These are phyloP conservation scores for Fusarium lyarnte DNA, from an alignment of 2,329 filamentous ascomycete genomes.

Conservation along the genomic window DNA sequence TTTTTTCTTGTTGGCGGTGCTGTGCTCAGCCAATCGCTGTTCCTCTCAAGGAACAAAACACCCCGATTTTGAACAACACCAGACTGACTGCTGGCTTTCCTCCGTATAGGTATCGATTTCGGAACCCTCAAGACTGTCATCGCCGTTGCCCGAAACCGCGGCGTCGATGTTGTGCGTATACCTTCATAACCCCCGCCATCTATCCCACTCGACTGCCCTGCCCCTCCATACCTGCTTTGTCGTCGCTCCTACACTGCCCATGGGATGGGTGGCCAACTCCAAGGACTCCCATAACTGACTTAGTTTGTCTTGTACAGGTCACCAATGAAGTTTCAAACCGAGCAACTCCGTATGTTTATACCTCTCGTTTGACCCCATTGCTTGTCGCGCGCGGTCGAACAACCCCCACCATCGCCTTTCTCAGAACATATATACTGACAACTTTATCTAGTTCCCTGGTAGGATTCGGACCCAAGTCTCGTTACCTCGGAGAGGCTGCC, in stretches of 20 bases:
- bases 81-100: slow-evolving; percentile 29
- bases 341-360: slow-evolving; percentile 85
- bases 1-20: neutral
- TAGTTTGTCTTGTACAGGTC: slow-evolving; percentile 68
- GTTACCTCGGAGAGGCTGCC: slow-evolving; percentile 93
- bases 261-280: neutral
- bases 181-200: slow-evolving; percentile 23
- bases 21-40: neutral
- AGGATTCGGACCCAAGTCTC: slow-evolving; percentile 91
- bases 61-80: slow-evolving; percentile 1
- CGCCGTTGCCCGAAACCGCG: slow-evolving; percentile 96
- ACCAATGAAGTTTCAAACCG: slow-evolving; percentile 99
- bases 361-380: slow-evolving; percentile 7
- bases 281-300: slow-evolving; percentile 15
- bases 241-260: neutral
- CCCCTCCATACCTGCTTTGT: slow-evolving; percentile 14
- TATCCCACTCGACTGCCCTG: slow-evolving; percentile 16
- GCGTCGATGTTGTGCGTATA: slow-evolving; percentile 94
- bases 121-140: slow-evolving; percentile 97
- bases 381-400: slow-evolving; percentile 11
- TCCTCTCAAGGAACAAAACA: slow-evolving; percentile 2
- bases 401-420: slow-evolving; percentile 17
- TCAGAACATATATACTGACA: slow-evolving; percentile 40
- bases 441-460: slow-evolving; percentile 77
- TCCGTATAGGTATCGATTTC: slow-evolving; percentile 82